A percentile compares a stretch with the other conserved stretches of the same genome.
These are phyloP conservation scores for Begonia peltatifolia DNA, from an alignment of 306 rosid genomes.

Conservation along the genomic window DNA sequence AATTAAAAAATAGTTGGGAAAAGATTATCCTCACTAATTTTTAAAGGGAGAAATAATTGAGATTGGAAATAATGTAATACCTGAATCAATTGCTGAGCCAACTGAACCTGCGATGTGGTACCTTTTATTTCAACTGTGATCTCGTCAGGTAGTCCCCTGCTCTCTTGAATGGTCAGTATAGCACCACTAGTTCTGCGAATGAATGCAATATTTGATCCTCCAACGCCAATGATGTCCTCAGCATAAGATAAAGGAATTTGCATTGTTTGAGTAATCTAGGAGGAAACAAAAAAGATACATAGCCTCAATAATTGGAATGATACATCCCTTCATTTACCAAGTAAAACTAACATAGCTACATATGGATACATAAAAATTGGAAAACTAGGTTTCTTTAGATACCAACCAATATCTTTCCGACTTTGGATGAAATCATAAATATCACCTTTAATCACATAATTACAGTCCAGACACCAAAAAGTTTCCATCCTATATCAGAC, in stretches of 20 bases:
- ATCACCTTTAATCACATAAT: too few relatives aligned
- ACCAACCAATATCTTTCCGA: too few relatives aligned
- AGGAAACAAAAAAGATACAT: background rate
- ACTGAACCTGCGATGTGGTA: slow-evolving; percentile 76
- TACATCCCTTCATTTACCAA: too few relatives aligned
- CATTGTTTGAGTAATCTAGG: slow-evolving; percentile 88
- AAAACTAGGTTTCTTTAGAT: too few relatives aligned
- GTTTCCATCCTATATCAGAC: too few relatives aligned
- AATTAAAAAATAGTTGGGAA: too few relatives aligned
- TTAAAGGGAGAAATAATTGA: background rate
- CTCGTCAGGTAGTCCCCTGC: slow-evolving; percentile 78
- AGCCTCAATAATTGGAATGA: too few relatives aligned
- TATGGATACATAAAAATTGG: too few relatives aligned
- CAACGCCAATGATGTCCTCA: slow-evolving; percentile 88
- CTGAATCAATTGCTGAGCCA: slow-evolving; percentile 91
- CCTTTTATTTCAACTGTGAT: slow-evolving; percentile 93
- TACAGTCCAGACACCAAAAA: too few relatives aligned
- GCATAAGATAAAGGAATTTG: slow-evolving; percentile 94
- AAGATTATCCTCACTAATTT: too few relatives aligned
- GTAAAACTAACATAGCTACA: too few relatives aligned
- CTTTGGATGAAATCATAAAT: too few relatives aligned
- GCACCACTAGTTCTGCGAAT: slow-evolving; percentile 93
- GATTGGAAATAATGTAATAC: slow-evolving; percentile 13
- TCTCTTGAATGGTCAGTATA: slow-evolving; percentile 81
- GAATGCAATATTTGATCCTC: slow-evolving; percentile 80